A percentile compares a stretch with the other conserved stretches of the same genome.
Conservation (phyloP, 345 rosid genomes). For the Cardiospermum halicacabum region DNA sequence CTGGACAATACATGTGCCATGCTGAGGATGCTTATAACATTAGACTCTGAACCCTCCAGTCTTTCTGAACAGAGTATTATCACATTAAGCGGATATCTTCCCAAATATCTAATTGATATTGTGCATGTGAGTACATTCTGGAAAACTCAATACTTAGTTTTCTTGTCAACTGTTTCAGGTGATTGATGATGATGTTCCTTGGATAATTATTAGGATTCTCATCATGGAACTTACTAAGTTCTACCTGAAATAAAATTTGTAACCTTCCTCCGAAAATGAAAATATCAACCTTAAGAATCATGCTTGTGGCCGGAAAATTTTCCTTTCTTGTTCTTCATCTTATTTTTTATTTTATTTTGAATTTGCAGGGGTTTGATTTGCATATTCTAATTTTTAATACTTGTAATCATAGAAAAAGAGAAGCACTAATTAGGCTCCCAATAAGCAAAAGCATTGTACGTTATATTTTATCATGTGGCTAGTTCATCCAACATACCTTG, state of each 20-base stretch:
- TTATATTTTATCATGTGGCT: background rate
- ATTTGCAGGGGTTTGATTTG: background rate
- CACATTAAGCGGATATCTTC: conserved; percentile 45
- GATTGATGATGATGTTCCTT: conserved; percentile 7
- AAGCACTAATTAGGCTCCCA: background rate
- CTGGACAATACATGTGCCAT: conserved; percentile 65
- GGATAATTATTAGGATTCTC: background rate
- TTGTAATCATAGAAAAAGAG: background rate
- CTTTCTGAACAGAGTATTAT: conserved; percentile 56
- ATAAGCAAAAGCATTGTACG: background rate
- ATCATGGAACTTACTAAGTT: background rate
- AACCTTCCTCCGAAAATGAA: background rate
- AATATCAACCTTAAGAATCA: background rate
- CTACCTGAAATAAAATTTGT: background rate
- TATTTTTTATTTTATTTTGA: background rate
- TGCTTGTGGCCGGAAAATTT: background rate
- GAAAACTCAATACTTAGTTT: background rate
- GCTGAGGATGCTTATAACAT: conserved; percentile 51
- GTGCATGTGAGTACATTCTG: conserved; percentile 41
- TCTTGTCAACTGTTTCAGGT: background rate
- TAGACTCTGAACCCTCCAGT: conserved; percentile 69
- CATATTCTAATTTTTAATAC: background rate
- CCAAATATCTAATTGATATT: conserved; percentile 53
- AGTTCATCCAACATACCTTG: background rate
- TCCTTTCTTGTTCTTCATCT: background rate